Evolutionary conservation across 73 alveolate genomes (phyloP).

Genomic region (Uronychia binucleata): DNA sequence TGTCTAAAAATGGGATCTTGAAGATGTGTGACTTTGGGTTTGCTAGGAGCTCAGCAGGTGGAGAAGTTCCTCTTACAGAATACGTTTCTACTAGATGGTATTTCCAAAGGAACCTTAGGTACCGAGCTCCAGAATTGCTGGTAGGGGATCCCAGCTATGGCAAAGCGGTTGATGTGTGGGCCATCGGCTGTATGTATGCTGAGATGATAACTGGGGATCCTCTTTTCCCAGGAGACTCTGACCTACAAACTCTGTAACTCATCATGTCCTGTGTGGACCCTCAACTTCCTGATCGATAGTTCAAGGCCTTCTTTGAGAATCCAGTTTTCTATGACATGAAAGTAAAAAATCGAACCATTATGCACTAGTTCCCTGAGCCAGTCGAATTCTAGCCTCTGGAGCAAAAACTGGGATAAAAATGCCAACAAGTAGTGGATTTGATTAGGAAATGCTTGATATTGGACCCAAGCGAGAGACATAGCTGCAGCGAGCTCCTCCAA

Average conservation of each 20-base stretch:
- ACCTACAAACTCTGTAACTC: neutral
- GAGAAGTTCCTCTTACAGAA: conserved; percentile 33
- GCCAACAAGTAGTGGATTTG: neutral
- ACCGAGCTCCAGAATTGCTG: conserved; percentile 93
- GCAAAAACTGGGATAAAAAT: neutral
- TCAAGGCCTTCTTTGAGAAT: neutral
- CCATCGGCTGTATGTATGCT: conserved; percentile 86
- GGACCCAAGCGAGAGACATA: conserved; percentile 56
- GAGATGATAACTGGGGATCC: conserved; percentile 71
- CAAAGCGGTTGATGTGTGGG: conserved; percentile 91
- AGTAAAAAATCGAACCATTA: neutral
- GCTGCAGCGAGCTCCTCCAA: conserved; percentile 43
- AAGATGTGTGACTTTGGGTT: conserved; percentile 93
- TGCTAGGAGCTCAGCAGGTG: conserved; percentile 37
- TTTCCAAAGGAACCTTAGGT: too few relatives aligned
- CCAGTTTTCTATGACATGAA: neutral
- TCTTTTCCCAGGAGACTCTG: conserved; percentile 66
- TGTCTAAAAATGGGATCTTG: conserved; percentile 75
- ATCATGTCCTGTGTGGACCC: neutral
- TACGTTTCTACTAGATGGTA: conserved; percentile 90
- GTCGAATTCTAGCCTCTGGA: neutral
- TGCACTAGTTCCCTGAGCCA: neutral
- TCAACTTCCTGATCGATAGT: neutral
- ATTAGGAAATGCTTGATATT: conserved; percentile 20
- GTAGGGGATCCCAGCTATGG: conserved; percentile 80